Base-by-base conservation (phyloP, 768 basidiomycete species). In the Tulasnella calospora region DNA sequence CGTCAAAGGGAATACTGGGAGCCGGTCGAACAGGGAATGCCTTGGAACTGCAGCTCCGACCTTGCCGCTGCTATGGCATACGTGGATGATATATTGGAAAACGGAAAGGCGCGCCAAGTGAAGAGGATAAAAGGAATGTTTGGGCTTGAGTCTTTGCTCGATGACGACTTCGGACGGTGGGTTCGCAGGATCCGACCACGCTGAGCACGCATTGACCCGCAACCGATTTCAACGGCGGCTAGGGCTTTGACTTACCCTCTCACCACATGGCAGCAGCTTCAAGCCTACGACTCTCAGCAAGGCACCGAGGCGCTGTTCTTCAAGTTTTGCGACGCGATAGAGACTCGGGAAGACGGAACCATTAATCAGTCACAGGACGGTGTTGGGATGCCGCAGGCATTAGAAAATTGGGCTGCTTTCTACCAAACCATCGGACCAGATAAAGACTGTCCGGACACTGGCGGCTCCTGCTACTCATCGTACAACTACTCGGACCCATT, bases 301-400 rank as follows among this genome's bases (percentile, higher is more conserved):
- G 9, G 6, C 19, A 67, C 67, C 13, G 2, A 70, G 23, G 9
- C 36, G 4, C 27, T 51, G 13, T 77, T 79, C 57, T 79, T 78
- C 76, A 35, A 77, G 33, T 79, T 76, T 12, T 79, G 79, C 41
- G 79, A 79, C 55, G 76, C 79, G 0, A 36, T 79, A 10, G 79
- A 79, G 69, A 27, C 27, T 40, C 35, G 36, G 19, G 30, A 2
- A 10, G 36, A 69, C 41, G 71, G 76, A 38, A 46, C 27, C 2
- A 71, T 71, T 36, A 67, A 79, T 41, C 17, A 36, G 12, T 36
- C 76, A 4, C 12, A 27, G 19, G 35, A 36, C 2, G 76, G 76
- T 36, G 57, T 77, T 27, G 76, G 76, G 19, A 36, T 77, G 55
- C 57, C 76, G 12, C 23, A n/a, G 19, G 76, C 76, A 10, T 44